A percentile compares a stretch with the other conserved stretches of the same genome.
Evolutionary conservation across 306 rosid species (phyloP).

Genomic region (Inga laurina): DNA sequence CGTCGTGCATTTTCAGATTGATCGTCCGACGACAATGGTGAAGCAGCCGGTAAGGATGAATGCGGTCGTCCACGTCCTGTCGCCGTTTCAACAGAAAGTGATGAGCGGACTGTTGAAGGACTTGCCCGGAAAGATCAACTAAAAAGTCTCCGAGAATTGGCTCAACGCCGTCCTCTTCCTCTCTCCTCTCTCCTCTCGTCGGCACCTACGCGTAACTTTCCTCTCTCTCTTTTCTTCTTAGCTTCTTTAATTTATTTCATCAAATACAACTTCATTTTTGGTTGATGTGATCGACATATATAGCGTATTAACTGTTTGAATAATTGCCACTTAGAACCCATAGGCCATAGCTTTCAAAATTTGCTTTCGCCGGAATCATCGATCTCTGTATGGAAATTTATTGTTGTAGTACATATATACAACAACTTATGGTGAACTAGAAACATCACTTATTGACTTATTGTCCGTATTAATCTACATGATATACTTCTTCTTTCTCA

Average conservation of each 20-base stretch:
- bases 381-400: neutral
- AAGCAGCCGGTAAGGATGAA: slow-evolving; percentile 61
- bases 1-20: neutral
- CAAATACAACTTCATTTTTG: neutral
- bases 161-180: slow-evolving; percentile 49
- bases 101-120: slow-evolving; percentile 64
- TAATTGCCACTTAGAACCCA: neutral
- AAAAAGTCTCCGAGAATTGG: slow-evolving; percentile 70
- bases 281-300: neutral
- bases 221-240: neutral
- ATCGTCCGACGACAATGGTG: slow-evolving; percentile 32
- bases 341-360: neutral
- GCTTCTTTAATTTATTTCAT: neutral
- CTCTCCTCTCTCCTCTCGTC: slow-evolving; percentile 45
- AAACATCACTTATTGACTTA: neutral
- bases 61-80: slow-evolving; percentile 59
- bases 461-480: neutral
- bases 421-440: neutral
- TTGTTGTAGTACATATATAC: neutral
- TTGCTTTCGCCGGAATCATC: neutral
- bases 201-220: slow-evolving; percentile 44
- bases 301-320: neutral
- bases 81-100: slow-evolving; percentile 70
- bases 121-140: slow-evolving; percentile 53
- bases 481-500: neutral